Base-by-base conservation (phyloP, 2,329 filamentous ascomycete species). In the Macrophomina pseudophaseolina region DNA sequence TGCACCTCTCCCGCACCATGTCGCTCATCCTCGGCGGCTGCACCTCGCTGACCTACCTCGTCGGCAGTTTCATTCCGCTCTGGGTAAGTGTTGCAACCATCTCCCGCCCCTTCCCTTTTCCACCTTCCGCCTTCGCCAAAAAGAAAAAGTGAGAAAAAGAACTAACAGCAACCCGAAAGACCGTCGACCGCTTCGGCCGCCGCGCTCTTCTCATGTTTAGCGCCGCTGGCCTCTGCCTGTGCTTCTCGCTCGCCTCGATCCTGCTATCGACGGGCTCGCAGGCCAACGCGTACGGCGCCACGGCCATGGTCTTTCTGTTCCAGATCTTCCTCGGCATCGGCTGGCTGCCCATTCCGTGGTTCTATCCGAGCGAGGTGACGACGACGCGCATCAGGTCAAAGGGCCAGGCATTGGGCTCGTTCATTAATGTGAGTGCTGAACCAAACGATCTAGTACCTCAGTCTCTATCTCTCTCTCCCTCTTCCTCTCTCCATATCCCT, bases 21-120 rank as follows among this genome's bases (percentile, higher is more conserved):
- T 83, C 84, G 38, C 74, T 87, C 46, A 80, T 87, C 5, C 75
- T 87, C 1, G 84, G 83, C 28, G 85, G 85, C 3, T 79, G 74
- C 62, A 78, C 75, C 35, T 76, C 76, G 28, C 74, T 75, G 54
- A 79, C 76, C 0, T 83, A 80, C 64, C 71, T 82, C 8, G 74
- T 79, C 14, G 80, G 79, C 7, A 80, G 77, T 0, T 72, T 76
- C 1, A 81, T 82, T 63, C 80, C 81, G 0, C 71, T 82, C 16
- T 65, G 51, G 38, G 63, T 65, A 53, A 32, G 62, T 53, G 38
- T 2, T 48, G 38, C 7, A 40, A 40, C 42, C 42, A 6, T 44
- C 42, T 38, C 28, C 40, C 38, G 49, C 23, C 9, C 44, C 18
- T 14, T 5, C 32, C 11, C 8, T 40, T 16, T 16, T 65, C 58